Percentiles rank a stretch among this genome's conserved stretches.
phyloP scores from a whole-genome alignment of 805 yeast species.

The Candida fluviatilis region DNA sequence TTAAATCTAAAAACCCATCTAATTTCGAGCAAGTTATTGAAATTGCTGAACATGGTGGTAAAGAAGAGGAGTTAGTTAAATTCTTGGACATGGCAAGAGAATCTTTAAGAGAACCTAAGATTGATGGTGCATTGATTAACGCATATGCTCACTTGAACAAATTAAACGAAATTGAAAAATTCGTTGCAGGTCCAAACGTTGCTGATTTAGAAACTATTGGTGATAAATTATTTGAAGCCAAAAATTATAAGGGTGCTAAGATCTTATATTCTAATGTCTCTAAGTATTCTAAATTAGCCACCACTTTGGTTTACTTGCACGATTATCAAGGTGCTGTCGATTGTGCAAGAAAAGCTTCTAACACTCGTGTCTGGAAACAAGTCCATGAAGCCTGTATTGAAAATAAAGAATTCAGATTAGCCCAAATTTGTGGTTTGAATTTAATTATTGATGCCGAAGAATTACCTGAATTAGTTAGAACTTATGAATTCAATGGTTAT shows the following conservation, averaged over 20 bases:
- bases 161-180: conserved; percentile 75
- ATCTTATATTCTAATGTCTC: conserved; percentile 80
- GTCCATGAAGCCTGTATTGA: conserved; percentile 96
- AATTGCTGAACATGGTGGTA: conserved; percentile 90
- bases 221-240: conserved; percentile 77
- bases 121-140: conserved; percentile 89
- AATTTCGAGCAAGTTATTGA: conserved; percentile 91
- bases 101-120: conserved; percentile 81
- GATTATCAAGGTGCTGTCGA: conserved; percentile 97
- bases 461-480: conserved; percentile 79
- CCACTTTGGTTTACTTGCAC: conserved; percentile 87
- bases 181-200: conserved; percentile 82
- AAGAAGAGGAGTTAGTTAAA: conserved; percentile 86
- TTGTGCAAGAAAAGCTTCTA: conserved; percentile 97
- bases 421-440: conserved; percentile 97
- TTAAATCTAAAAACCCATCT: conserved; percentile 86
- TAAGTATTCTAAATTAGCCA: conserved; percentile 92
- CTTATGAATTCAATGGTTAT: conserved; percentile 87
- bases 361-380: conserved; percentile 92
- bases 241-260: conserved; percentile 91
- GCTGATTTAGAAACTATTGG: conserved; percentile 92
- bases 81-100: conserved; percentile 90
- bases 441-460: conserved; percentile 97
- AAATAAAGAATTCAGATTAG: conserved; percentile 90
- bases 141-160: conserved; percentile 78